These are phyloP conservation scores for Neurospora sp. DNA, from an alignment of 495 filamentous ascomycete genomes.

Conservation along the genomic window DNA sequence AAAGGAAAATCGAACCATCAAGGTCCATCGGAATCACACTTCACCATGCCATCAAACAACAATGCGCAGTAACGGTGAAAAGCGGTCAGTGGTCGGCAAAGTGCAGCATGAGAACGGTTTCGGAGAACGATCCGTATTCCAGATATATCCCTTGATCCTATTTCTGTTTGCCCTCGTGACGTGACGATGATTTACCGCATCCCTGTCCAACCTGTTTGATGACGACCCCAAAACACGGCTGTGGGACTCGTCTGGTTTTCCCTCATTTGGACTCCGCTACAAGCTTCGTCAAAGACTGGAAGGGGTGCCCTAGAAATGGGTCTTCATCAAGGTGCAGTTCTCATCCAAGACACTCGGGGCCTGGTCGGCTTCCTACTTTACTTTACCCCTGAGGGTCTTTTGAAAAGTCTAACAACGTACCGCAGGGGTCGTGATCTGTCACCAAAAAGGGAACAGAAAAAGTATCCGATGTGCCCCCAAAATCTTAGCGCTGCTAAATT, in stretches of 20 bases:
- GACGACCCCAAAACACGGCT: slow-evolving; percentile 9
- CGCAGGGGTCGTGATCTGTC: not conserved
- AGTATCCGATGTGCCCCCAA: not conserved
- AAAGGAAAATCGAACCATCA: not conserved
- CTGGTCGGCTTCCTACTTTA: not conserved
- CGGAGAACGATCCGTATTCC: not conserved
- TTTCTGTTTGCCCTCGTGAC: slow-evolving; percentile 17
- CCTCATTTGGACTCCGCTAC: not conserved
- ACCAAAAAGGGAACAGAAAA: not conserved
- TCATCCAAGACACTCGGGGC: not conserved
- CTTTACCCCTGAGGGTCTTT: not conserved
- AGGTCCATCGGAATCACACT: not conserved
- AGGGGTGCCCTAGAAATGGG: not conserved
- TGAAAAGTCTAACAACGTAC: not conserved
- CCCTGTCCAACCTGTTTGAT: slow-evolving; percentile 4
- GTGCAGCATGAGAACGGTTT: not conserved
- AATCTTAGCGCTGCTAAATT: not conserved
- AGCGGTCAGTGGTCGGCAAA: not conserved
- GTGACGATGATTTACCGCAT: slow-evolving; percentile 11
- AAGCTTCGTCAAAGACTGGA: not conserved
- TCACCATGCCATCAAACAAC: not conserved
- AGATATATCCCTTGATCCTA: not conserved
- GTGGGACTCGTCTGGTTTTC: slow-evolving; percentile 6
- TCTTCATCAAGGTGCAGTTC: not conserved
- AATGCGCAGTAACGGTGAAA: not conserved